Evolutionary conservation across 352 stramenopile genomes (phyloP).

Genomic region (Globisporangium okanoganense): DNA sequence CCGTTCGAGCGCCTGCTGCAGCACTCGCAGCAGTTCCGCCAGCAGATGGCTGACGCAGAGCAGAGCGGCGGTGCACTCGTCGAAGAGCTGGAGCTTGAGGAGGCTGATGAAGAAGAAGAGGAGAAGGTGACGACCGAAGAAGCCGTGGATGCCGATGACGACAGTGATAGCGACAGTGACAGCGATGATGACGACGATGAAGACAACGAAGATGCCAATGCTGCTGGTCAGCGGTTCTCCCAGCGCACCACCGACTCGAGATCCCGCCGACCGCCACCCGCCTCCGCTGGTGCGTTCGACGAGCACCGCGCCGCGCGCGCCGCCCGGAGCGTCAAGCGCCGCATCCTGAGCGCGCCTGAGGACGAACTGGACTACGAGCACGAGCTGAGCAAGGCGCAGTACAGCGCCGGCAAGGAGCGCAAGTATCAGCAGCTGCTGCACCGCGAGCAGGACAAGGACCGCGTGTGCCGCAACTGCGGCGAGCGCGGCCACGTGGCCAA

Average conservation of each 20-base stretch:
- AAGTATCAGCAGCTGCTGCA: slow-evolving; percentile 63
- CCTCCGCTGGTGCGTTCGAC: neutral
- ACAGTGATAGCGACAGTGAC: slow-evolving; percentile 1
- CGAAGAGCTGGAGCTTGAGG: slow-evolving; percentile 12
- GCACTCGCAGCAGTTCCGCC: slow-evolving; percentile 59
- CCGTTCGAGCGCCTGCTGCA: slow-evolving; percentile 65
- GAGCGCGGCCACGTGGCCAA: slow-evolving; percentile 59
- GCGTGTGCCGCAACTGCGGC: slow-evolving; percentile 74
- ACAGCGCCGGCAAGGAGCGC: slow-evolving; percentile 37
- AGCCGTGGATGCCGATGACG: slow-evolving; percentile 13
- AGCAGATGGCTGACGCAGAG: slow-evolving; percentile 25
- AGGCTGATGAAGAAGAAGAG: slow-evolving; percentile 16
- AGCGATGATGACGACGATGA: slow-evolving; percentile 16
- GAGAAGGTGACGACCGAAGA: slow-evolving; percentile 11
- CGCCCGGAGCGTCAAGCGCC: slow-evolving; percentile 16
- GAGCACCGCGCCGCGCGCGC: slow-evolving; percentile 6
- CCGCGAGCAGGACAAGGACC: slow-evolving; percentile 52
- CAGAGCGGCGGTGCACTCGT: slow-evolving; percentile 14
- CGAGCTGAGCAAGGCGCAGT: slow-evolving; percentile 47
- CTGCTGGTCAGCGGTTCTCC: neutral
- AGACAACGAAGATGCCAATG: neutral
- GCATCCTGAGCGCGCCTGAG: slow-evolving; percentile 19
- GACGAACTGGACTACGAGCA: slow-evolving; percentile 73
- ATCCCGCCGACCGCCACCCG: neutral
- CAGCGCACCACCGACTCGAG: neutral